Percentiles rank a stretch among this genome's conserved stretches.
Evolutionary conservation across 208 protist genomes (phyloP).

Genomic region (Trypanosoma platydactyli): DNA sequence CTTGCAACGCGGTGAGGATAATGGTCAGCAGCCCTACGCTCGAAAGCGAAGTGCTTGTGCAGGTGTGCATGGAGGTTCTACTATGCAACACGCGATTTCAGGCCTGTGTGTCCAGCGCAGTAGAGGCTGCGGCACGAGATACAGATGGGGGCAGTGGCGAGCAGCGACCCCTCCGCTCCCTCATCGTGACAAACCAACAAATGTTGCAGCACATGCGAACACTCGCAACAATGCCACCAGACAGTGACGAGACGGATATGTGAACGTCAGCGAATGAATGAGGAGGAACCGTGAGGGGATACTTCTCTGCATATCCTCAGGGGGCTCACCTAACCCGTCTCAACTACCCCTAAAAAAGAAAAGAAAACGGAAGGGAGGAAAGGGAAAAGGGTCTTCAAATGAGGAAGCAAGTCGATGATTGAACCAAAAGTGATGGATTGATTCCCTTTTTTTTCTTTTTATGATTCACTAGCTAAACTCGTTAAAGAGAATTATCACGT

Average conservation of each 20-base stretch:
- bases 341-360: no score
- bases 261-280: no score
- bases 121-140: slow-evolving; percentile 26
- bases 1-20: slow-evolving; percentile 34
- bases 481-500: no score
- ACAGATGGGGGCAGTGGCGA: background rate
- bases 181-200: slow-evolving; percentile 75
- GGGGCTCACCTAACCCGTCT: no score
- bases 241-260: slow-evolving; percentile 3
- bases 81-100: slow-evolving; percentile 80
- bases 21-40: slow-evolving; percentile 45
- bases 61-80: slow-evolving; percentile 80
- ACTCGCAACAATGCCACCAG: slow-evolving; percentile 42
- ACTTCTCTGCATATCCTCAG: no score
- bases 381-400: background rate
- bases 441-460: no score
- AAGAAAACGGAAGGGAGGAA: background rate
- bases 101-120: slow-evolving; percentile 34
- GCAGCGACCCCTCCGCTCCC: slow-evolving; percentile 36
- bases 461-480: no score
- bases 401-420: no score
- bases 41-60: slow-evolving; percentile 60
- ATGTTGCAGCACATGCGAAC: slow-evolving; percentile 82
- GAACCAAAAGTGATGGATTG: no score
- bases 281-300: no score